phyloP scores from a whole-genome alignment of 2,329 filamentous ascomycete genomes.

The Phialemonium atrogriseum region DNA sequence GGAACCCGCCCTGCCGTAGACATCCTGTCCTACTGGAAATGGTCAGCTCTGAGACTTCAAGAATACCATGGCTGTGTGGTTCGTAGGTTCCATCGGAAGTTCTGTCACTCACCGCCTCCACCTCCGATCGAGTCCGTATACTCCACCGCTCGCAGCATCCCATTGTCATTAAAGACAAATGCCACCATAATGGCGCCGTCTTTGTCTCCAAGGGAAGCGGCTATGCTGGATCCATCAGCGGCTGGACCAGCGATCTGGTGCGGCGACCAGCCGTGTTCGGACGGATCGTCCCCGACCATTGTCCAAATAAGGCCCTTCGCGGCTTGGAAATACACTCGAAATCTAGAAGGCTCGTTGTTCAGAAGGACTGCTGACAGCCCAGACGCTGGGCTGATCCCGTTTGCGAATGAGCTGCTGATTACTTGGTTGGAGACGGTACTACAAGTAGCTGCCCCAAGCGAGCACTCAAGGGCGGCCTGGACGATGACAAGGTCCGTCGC shows the following conservation, averaged over 20 bases:
- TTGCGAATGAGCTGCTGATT: not conserved
- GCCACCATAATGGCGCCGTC: not conserved
- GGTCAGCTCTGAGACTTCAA: too few relatives aligned
- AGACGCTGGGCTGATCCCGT: not conserved
- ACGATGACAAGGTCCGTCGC: not conserved
- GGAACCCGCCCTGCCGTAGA: too few relatives aligned
- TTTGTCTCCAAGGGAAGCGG: not conserved
- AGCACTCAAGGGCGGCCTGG: constrained; percentile 1
- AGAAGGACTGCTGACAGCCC: constrained; percentile 2
- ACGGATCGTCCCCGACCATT: not conserved
- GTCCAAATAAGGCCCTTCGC: not conserved
- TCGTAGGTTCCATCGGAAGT: too few relatives aligned
- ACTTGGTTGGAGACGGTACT: not conserved
- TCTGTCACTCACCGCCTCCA: not conserved
- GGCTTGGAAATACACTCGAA: constrained; percentile 1
- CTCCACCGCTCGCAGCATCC: not conserved
- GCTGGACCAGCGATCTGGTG: not conserved
- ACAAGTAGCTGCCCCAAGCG: not conserved
- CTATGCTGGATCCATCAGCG: not conserved
- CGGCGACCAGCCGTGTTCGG: not conserved
- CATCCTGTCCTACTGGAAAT: too few relatives aligned
- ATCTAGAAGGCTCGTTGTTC: not conserved
- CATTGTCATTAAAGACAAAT: not conserved
- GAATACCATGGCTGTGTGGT: too few relatives aligned
- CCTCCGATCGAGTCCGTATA: not conserved